Base-by-base conservation (phyloP, 139 green algal genomes). In the Tetratostichococcus sp. region DNA sequence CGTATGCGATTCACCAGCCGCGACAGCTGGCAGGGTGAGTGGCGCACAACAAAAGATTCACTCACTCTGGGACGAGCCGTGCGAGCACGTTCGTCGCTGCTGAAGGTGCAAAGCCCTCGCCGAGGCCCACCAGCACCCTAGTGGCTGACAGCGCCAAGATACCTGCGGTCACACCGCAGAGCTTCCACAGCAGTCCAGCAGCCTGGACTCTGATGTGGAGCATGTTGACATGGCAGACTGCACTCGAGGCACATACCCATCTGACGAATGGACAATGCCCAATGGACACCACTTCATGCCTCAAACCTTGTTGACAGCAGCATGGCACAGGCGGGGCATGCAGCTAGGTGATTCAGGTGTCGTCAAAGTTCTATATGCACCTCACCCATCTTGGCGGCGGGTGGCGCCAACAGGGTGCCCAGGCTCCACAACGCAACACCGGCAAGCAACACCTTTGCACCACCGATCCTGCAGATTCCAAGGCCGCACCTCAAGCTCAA, bases 41-140 rank as follows among this genome's bases (percentile, higher is more conserved):
- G n/a, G n/a, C n/a, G n/a, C n/a, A n/a, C n/a, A n/a, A n/a, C n/a
- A n/a, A n/a, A n/a, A n/a, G n/a, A n/a, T n/a, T n/a, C 21, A 33
- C 79, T 78, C 71, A 84, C 77, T 89, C 84, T 72, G 86, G 86
- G 25, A 95, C 77, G 3, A 81, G 81, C 33, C 77, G 80, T 6
- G 94, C 88, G 50, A 98, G 89, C 8, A 99, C 86, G 65, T 94
- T 94, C 11, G 92, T 97, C 14, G 91, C 95, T 25, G 95, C 93
- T 30, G 90, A 92, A 35, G 95, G 95, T 2, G 92, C 89, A 70
- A 99, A 83, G n/a, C 95, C 95, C 79, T 99, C 95, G 22, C 95
- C 95, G 22, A 99, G 83, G 0, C 95, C 95, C 21, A 93, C 82
- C 78, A 84, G 75, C 30, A 79, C 82, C 11, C 95, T 86, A 0